Evolutionary conservation across 352 stramenopile genomes (phyloP).

Genomic region (Phytophthora pseudosyringae): DNA sequence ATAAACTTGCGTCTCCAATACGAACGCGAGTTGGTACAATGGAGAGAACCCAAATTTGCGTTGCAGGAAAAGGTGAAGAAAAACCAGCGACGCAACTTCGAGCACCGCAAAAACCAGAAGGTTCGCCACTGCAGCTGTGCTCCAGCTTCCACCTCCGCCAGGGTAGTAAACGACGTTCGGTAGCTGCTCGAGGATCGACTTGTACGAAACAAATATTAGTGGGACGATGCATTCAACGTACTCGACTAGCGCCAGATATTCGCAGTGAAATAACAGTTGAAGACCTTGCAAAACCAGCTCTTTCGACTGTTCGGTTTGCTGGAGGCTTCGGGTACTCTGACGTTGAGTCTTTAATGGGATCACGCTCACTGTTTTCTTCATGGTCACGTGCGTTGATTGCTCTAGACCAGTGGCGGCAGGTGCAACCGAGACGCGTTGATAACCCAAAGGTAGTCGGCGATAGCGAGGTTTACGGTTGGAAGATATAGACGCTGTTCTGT

Average conservation of each 20-base stretch:
- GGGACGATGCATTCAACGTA: conserved; percentile 52
- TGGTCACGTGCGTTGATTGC: background rate
- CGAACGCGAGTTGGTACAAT: conserved; percentile 43
- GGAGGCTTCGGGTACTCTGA: background rate
- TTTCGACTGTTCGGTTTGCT: conserved; percentile 6
- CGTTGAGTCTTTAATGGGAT: background rate
- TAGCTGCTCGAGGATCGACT: conserved; percentile 41
- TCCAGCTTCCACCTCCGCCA: conserved; percentile 14
- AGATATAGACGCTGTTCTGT: conserved; percentile 8
- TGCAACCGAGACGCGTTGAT: conserved; percentile 1
- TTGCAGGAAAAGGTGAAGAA: conserved; percentile 27
- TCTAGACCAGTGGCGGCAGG: conserved; percentile 18
- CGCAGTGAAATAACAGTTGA: conserved; percentile 45
- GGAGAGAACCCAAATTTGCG: conserved; percentile 35
- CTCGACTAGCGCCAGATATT: conserved; percentile 43
- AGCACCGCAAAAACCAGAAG: conserved; percentile 32
- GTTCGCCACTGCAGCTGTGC: background rate
- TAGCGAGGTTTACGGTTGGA: background rate
- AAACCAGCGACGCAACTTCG: conserved; percentile 38
- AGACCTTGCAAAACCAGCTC: conserved; percentile 27
- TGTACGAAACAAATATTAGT: conserved; percentile 41
- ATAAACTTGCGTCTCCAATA: conserved; percentile 39
- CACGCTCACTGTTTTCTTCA: background rate
- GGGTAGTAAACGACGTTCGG: conserved; percentile 45
- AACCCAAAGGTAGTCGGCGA: background rate